These are phyloP conservation scores for Kodamaea alishanica DNA, from an alignment of 1,139 yeast species.

Conservation along the genomic window DNA sequence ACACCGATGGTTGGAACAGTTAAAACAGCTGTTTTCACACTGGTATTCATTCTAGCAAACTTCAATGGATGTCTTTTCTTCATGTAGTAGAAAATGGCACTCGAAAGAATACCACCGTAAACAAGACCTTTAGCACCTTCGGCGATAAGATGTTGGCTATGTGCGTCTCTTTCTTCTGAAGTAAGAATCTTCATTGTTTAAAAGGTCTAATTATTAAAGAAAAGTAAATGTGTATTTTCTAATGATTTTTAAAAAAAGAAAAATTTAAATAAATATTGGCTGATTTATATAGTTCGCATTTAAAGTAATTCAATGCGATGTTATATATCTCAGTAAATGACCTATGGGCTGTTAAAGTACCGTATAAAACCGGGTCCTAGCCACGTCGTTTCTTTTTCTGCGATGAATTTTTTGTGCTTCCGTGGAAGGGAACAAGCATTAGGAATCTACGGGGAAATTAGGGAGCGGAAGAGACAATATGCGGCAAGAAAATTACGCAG, in stretches of 20 bases:
- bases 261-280: too few relatives aligned
- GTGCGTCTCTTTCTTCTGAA: slow-evolving; percentile 42
- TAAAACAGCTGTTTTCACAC: slow-evolving; percentile 38
- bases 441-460: too few relatives aligned
- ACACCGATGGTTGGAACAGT: slow-evolving; percentile 41
- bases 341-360: too few relatives aligned
- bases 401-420: too few relatives aligned
- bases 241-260: slow-evolving; percentile 26
- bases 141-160: slow-evolving; percentile 30
- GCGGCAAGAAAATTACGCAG: too few relatives aligned
- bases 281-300: too few relatives aligned
- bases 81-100: slow-evolving; percentile 33
- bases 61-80: slow-evolving; percentile 33
- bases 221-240: slow-evolving; percentile 18
- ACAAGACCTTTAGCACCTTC: slow-evolving; percentile 43
- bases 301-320: too few relatives aligned
- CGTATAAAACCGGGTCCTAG: too few relatives aligned
- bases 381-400: too few relatives aligned
- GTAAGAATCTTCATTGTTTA: slow-evolving; percentile 37
- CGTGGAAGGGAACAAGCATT: too few relatives aligned
- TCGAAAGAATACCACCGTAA: slow-evolving; percentile 34
- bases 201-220: slow-evolving; percentile 17
- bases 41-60: slow-evolving; percentile 35
- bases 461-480: too few relatives aligned
- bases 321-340: too few relatives aligned